Percentiles rank a stretch among this genome's conserved stretches.
Evolutionary conservation across 2,329 filamentous ascomycete genomes (phyloP).

Genomic region (Talaromyces sp.): DNA sequence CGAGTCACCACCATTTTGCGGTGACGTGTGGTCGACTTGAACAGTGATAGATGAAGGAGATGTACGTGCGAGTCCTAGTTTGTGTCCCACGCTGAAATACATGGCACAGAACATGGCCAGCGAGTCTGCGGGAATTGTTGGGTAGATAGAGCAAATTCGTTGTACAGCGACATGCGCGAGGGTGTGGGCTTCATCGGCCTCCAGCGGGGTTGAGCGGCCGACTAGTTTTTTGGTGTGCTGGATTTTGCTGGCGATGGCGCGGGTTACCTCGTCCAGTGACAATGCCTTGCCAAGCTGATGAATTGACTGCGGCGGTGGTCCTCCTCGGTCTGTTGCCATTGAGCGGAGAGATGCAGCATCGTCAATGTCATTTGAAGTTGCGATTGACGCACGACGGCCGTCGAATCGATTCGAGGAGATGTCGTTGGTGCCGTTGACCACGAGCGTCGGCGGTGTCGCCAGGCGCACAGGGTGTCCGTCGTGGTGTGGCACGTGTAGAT

Average conservation of each 20-base stretch:
- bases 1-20: background rate
- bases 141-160: constrained; percentile 26
- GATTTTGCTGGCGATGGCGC: constrained; percentile 29
- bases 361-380: constrained; percentile 13
- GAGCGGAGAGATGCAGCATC: constrained; percentile 25
- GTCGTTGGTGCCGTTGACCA: constrained; percentile 32
- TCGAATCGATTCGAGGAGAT: background rate
- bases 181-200: constrained; percentile 25
- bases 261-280: constrained; percentile 28
- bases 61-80: constrained; percentile 28
- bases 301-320: constrained; percentile 6
- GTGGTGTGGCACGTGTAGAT: constrained; percentile 40
- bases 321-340: background rate
- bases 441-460: constrained; percentile 38
- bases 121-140: constrained; percentile 20
- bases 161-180: constrained; percentile 29
- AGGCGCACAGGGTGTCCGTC: constrained; percentile 37
- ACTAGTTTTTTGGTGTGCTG: constrained; percentile 23
- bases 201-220: constrained; percentile 24
- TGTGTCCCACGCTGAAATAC: constrained; percentile 32
- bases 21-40: constrained; percentile 16
- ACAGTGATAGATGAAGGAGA: constrained; percentile 23
- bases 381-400: constrained; percentile 9
- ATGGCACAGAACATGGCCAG: constrained; percentile 27
- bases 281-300: constrained; percentile 14